Conservation (phyloP, 2,329 filamentous ascomycete genomes). For the Pseudophaeomoniella oleicola region DNA sequence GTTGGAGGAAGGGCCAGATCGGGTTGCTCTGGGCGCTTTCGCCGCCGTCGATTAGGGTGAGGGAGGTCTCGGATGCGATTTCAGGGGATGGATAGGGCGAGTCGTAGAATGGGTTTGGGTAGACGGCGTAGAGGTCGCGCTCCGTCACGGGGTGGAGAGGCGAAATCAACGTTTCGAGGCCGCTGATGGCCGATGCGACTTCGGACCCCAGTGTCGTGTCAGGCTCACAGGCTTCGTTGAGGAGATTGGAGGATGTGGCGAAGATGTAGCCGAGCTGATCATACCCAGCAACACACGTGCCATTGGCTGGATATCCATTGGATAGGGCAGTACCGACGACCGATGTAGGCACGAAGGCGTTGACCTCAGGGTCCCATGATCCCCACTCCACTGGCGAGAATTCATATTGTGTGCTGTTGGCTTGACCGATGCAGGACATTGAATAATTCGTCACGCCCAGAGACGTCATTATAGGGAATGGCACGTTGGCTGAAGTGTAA, state of each 20-base stretch:
- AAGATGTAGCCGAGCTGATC: constrained; percentile 34
- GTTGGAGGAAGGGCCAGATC: constrained; percentile 36
- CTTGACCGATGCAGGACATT: constrained; percentile 19
- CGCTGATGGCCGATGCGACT: constrained; percentile 8
- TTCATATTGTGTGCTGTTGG: constrained; percentile 49
- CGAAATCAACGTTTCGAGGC: no score
- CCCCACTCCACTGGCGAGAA: constrained; percentile 54
- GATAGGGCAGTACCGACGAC: constrained; percentile 47
- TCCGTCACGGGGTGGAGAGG: constrained; percentile 14
- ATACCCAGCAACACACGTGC: constrained; percentile 33
- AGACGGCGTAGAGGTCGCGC: constrained; percentile 32
- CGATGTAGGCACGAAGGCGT: constrained; percentile 43
- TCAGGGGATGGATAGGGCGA: constrained; percentile 28
- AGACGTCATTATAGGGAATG: constrained; percentile 31
- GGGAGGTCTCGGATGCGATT: constrained; percentile 19
- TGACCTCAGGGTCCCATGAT: constrained; percentile 44
- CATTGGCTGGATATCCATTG: constrained; percentile 25
- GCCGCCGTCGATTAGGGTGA: constrained; percentile 37
- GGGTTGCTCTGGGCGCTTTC: constrained; percentile 36
- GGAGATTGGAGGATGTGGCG: constrained; percentile 29
- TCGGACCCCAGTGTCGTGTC: constrained; percentile 3
- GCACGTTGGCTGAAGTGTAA: constrained; percentile 24
- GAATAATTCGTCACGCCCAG: constrained; percentile 20
- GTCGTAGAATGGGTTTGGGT: constrained; percentile 47
- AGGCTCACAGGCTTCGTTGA: constrained; percentile 18